These are phyloP conservation scores for Pisolithus microcarpus DNA, from an alignment of 768 basidiomycete species.

Conservation along the genomic window DNA sequence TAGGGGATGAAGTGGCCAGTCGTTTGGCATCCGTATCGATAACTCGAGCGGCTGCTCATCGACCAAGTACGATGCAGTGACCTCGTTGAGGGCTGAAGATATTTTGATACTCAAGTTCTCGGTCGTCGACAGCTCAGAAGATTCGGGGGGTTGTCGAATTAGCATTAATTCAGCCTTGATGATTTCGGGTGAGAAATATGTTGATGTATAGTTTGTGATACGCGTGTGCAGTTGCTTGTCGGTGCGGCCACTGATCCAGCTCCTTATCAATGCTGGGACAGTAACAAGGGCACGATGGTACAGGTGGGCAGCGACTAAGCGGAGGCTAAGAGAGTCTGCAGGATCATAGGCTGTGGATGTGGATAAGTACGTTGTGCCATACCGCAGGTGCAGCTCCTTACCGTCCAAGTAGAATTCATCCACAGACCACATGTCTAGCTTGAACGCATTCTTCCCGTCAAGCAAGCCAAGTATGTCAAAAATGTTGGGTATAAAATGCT, in stretches of 20 bases:
- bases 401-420: constrained; percentile 77
- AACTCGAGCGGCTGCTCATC: constrained; percentile 95
- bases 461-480: constrained; percentile 63
- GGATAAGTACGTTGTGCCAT: not conserved
- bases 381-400: constrained; percentile 30
- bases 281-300: constrained; percentile 82
- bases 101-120: constrained; percentile 81
- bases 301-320: constrained; percentile 74
- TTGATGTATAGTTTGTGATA: constrained; percentile 71
- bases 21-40: constrained; percentile 72
- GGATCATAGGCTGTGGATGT: constrained; percentile 48
- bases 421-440: constrained; percentile 78
- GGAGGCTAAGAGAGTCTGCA: constrained; percentile 43
- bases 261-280: constrained; percentile 78
- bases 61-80: constrained; percentile 75
- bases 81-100: constrained; percentile 64
- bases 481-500: constrained; percentile 63
- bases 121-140: constrained; percentile 50
- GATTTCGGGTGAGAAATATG: constrained; percentile 84
- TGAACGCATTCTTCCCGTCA: constrained; percentile 60
- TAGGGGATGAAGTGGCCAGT: constrained; percentile 85
- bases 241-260: constrained; percentile 82
- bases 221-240: constrained; percentile 80
- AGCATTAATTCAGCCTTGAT: constrained; percentile 76
- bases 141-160: constrained; percentile 48